Conservation (phyloP, 305 asterid genomes). For the Fraxinus albicans region DNA sequence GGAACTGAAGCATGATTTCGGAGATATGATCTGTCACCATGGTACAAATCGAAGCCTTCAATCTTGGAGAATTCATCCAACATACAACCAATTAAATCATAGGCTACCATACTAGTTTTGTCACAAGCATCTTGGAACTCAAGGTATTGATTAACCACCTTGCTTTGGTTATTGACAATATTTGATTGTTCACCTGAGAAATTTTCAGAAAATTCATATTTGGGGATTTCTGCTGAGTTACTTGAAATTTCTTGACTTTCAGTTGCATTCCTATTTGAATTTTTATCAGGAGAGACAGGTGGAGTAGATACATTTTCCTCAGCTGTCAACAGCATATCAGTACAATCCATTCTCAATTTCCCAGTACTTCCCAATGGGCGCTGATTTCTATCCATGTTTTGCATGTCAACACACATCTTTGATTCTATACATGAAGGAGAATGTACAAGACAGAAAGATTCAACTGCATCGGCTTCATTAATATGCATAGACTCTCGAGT, state of each 20-base stretch:
- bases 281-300: constrained; percentile 22
- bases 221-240: constrained; percentile 20
- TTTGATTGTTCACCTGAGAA: constrained; percentile 26
- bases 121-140: constrained; percentile 74
- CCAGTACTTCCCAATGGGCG: constrained; percentile 13
- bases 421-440: constrained; percentile 29
- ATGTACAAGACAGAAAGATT: constrained; percentile 10
- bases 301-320: constrained; percentile 25
- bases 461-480: constrained; percentile 28
- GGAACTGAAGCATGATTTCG: constrained; percentile 30
- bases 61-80: constrained; percentile 47
- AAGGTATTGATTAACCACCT: constrained; percentile 51
- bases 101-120: constrained; percentile 52
- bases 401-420: constrained; percentile 26
- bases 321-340: constrained; percentile 20
- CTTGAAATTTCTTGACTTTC: constrained; percentile 27
- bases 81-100: constrained; percentile 50
- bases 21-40: constrained; percentile 44
- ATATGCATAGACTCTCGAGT: constrained; percentile 27
- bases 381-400: constrained; percentile 13
- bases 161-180: constrained; percentile 19
- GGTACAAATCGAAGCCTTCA: constrained; percentile 36
- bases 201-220: constrained; percentile 10
- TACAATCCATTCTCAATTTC: constrained; percentile 20
- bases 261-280: constrained; percentile 18